Conservation (phyloP, 306 rosid genomes). For the Sicyos baderoa region DNA sequence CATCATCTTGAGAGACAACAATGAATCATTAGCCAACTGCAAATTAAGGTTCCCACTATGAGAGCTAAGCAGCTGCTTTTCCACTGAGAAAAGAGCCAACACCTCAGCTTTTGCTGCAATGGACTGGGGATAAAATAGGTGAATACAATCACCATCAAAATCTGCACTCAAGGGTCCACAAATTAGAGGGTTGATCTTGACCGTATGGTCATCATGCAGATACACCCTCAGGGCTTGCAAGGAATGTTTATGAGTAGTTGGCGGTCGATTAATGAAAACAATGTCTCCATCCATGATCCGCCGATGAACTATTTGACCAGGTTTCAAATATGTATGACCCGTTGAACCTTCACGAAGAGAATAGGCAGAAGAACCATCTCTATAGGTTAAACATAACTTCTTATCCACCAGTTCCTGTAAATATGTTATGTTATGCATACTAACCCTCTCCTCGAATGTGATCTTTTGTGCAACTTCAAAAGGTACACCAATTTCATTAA, state of each 20-base stretch:
- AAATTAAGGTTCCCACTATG: slow-evolving; percentile 79
- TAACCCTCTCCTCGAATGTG: slow-evolving; percentile 87
- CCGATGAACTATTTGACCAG: slow-evolving; percentile 78
- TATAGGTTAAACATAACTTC: slow-evolving; percentile 59
- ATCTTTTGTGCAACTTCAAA: slow-evolving; percentile 71
- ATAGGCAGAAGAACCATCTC: slow-evolving; percentile 66
- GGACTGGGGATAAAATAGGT: slow-evolving; percentile 85
- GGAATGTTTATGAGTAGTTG: slow-evolving; percentile 90
- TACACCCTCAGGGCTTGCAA: slow-evolving; percentile 80
- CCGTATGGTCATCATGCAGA: slow-evolving; percentile 77
- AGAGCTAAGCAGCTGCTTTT: slow-evolving; percentile 87
- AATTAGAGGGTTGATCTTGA: slow-evolving; percentile 85
- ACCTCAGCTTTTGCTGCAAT: slow-evolving; percentile 92
- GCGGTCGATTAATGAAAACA: slow-evolving; percentile 86
- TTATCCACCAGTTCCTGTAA: slow-evolving; percentile 75
- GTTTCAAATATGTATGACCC: slow-evolving; percentile 62
- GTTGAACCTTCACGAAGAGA: slow-evolving; percentile 87
- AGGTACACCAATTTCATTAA: slow-evolving; percentile 82
- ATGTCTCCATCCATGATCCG: slow-evolving; percentile 93
- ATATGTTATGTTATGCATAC: slow-evolving; percentile 45
- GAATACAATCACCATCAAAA: slow-evolving; percentile 92
- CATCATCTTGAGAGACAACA: slow-evolving; percentile 59
- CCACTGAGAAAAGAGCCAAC: slow-evolving; percentile 73
- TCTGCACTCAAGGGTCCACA: slow-evolving; percentile 94
- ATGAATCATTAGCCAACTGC: slow-evolving; percentile 59